A percentile compares a stretch with the other conserved stretches of the same genome.
Conservation (phyloP, 768 basidiomycete species). For the Mycena filopes region DNA sequence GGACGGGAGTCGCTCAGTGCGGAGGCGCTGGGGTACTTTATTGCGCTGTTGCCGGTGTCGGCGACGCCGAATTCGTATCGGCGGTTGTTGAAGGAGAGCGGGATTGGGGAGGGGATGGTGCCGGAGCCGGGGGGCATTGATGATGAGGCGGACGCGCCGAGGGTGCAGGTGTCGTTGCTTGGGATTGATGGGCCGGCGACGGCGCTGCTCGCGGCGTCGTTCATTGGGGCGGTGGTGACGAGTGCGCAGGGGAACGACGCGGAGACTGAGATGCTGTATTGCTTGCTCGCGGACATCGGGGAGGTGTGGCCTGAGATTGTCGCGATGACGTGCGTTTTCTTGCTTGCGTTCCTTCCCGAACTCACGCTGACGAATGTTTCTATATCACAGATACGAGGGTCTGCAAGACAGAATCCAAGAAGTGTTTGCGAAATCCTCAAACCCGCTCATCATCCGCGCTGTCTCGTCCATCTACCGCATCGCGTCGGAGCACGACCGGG, state of each 20-base stretch:
- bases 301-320: conserved; percentile 76
- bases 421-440: conserved; percentile 76
- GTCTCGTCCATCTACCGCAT: conserved; percentile 83
- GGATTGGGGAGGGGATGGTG: conserved; percentile 58
- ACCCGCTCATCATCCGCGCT: conserved; percentile 73
- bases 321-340: conserved; percentile 70
- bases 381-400: conserved; percentile 69
- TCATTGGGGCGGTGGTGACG: conserved; percentile 78
- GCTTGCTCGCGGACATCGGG: conserved; percentile 78
- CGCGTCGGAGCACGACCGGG: conserved; percentile 61
- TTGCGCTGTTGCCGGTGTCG: conserved; percentile 79
- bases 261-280: conserved; percentile 85
- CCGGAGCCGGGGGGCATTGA: conserved; percentile 52
- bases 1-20: conserved; percentile 56
- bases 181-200: conserved; percentile 70
- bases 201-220: conserved; percentile 80
- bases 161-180: conserved; percentile 65
- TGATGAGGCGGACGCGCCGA: conserved; percentile 56
- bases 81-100: conserved; percentile 70
- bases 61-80: conserved; percentile 66
- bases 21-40: conserved; percentile 80
- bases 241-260: conserved; percentile 83
- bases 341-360: conserved; percentile 8
- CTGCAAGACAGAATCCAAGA: conserved; percentile 81
- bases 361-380: conserved; percentile 10